A percentile compares a stretch with the other conserved stretches of the same genome.
Conservation (phyloP, 2,329 filamentous ascomycete species). For the Nemania sp. region DNA sequence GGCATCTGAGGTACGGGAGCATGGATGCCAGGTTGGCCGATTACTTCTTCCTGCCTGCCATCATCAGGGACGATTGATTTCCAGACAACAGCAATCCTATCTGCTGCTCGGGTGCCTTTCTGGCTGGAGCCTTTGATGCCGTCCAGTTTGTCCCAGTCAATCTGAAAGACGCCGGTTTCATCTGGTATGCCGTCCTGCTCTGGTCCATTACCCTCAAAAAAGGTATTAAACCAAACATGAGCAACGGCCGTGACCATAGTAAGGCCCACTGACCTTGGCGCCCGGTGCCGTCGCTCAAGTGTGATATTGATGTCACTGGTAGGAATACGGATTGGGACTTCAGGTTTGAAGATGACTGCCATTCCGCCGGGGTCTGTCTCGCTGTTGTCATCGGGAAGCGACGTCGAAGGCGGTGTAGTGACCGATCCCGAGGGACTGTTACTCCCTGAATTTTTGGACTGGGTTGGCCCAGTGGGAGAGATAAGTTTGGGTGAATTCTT, state of each 20-base stretch:
- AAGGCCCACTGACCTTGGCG: conserved; percentile 74
- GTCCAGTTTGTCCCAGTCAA: conserved; percentile 75
- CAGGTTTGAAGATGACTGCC: conserved; percentile 78
- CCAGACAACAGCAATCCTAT: conserved; percentile 87
- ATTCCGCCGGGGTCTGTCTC: conserved; percentile 65
- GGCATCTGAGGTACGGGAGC: conserved; percentile 71
- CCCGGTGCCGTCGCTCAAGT: conserved; percentile 82
- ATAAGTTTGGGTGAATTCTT: conserved; percentile 32
- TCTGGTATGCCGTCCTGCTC: conserved; percentile 69
- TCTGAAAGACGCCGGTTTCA: conserved; percentile 65
- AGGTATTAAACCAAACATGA: conserved; percentile 96
- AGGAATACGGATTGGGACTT: conserved; percentile 68
- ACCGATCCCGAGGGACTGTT: conserved; percentile 6
- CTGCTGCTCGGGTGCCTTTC: conserved; percentile 81
- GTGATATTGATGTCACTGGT: conserved; percentile 90
- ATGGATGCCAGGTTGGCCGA: conserved; percentile 67
- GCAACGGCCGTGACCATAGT: conserved; percentile 92
- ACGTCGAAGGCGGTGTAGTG: conserved; percentile 28
- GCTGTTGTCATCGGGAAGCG: conserved; percentile 32
- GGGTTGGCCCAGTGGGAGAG: conserved; percentile 21
- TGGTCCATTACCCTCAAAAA: conserved; percentile 82
- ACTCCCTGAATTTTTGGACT: conserved; percentile 1
- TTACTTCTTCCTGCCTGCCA: conserved; percentile 44
- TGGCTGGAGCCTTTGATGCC: conserved; percentile 88
- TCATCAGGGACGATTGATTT: conserved; percentile 48